These are phyloP conservation scores for Malus domestica DNA, from an alignment of 306 rosid species.

Conservation along the genomic window ASM211411v1 NC_041795.1:4880501-4881000, in stretches of 20 bases:
- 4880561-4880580: slow-evolving; percentile 39
- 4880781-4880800: slow-evolving; percentile 45
- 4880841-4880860: slow-evolving; percentile 51
- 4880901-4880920: slow-evolving; percentile 49
- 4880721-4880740: slow-evolving; percentile 72
- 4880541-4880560: slow-evolving; percentile 49
- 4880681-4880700: slow-evolving; percentile 50
- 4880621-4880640: slow-evolving; percentile 40
- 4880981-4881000: slow-evolving; percentile 56
- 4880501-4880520: slow-evolving; percentile 39
- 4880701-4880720: slow-evolving; percentile 81
- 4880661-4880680: slow-evolving; percentile 63
- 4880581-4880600: slow-evolving; percentile 55
- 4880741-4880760: slow-evolving; percentile 50
- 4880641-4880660: slow-evolving; percentile 60
- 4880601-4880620: slow-evolving; percentile 23
- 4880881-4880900: slow-evolving; percentile 72
- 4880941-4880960: slow-evolving; percentile 24
- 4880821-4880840: slow-evolving; percentile 43
- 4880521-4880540: slow-evolving; percentile 62
- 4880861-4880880: slow-evolving; percentile 48
- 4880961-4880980: slow-evolving; percentile 65
- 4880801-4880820: slow-evolving; percentile 41
- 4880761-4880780: slow-evolving; percentile 44
- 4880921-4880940: slow-evolving; percentile 31